A percentile compares a stretch with the other conserved stretches of the same genome.
Evolutionary conservation across 345 rosid species (phyloP).

Genomic region (Linum lewisii): DNA sequence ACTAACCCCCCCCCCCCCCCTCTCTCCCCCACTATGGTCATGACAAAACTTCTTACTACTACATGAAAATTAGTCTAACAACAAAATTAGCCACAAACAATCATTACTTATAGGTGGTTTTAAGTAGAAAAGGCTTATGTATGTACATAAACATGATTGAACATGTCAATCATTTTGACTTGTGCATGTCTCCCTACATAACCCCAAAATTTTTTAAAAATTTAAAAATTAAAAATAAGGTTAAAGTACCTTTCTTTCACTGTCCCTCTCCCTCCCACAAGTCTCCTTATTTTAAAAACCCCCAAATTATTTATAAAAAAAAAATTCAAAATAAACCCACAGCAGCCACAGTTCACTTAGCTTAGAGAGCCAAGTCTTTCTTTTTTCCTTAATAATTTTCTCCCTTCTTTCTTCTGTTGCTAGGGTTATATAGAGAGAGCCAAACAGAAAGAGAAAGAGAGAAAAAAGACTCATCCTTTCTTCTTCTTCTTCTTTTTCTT

Average conservation of each 20-base stretch:
- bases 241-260: neutral
- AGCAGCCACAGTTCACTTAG: neutral
- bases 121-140: neutral
- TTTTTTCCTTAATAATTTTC: too few relatives aligned
- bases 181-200: slow-evolving; percentile 5
- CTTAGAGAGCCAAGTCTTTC: neutral
- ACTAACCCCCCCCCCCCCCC: too few relatives aligned
- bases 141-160: slow-evolving; percentile 16
- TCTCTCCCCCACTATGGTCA: too few relatives aligned
- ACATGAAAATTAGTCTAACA: too few relatives aligned
- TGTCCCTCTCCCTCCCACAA: slow-evolving; percentile 2
- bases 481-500: neutral
- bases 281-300: slow-evolving; percentile 9
- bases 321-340: slow-evolving; percentile 12
- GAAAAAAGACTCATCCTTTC: neutral
- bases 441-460: slow-evolving; percentile 14
- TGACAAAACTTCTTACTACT: too few relatives aligned
- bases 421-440: neutral
- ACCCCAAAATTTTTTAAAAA: neutral
- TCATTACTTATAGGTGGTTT: too few relatives aligned
- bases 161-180: slow-evolving; percentile 34
- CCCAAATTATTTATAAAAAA: neutral
- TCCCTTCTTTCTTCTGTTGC: too few relatives aligned
- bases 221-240: slow-evolving; percentile 1
- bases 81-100: too few relatives aligned